Evolutionary conservation across 805 yeast species (phyloP).

Genomic region (Zygosaccharomyces lentus): DNA sequence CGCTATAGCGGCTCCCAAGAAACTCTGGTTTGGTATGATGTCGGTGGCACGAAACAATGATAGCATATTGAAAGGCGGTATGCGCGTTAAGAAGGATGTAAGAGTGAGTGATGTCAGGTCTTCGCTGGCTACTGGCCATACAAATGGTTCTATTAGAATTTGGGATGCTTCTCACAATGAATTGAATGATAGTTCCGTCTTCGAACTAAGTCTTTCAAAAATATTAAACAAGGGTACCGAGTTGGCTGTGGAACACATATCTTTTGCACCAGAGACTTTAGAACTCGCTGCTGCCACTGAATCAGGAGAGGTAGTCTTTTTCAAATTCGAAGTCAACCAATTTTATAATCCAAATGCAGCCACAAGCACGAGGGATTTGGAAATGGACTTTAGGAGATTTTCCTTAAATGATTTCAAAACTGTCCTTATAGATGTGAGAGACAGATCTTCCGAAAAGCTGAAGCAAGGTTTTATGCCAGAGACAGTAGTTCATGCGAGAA

Average conservation of each 20-base stretch:
- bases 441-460: constrained; percentile 45
- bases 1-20: constrained; percentile 54
- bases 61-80: constrained; percentile 72
- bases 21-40: constrained; percentile 78
- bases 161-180: constrained; percentile 84
- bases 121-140: constrained; percentile 77
- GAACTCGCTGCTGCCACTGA: constrained; percentile 67
- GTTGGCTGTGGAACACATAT: constrained; percentile 50
- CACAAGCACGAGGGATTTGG: constrained; percentile 28
- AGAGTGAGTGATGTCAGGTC: constrained; percentile 50
- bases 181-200: constrained; percentile 50
- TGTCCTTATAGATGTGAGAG: constrained; percentile 44
- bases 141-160: constrained; percentile 75
- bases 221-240: constrained; percentile 45
- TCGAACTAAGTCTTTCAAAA: constrained; percentile 54
- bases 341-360: constrained; percentile 37
- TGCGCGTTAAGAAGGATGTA: constrained; percentile 50
- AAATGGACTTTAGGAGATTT: constrained; percentile 28
- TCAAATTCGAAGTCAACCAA: constrained; percentile 60
- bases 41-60: constrained; percentile 42
- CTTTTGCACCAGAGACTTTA: constrained; percentile 73
- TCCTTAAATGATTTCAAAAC: constrained; percentile 29
- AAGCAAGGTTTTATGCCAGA: constrained; percentile 59
- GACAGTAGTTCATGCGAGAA: constrained; percentile 41
- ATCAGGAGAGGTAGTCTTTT: constrained; percentile 70